Conservation (phyloP, 2,329 filamentous ascomycete species). For the Cadophora malorum region DNA sequence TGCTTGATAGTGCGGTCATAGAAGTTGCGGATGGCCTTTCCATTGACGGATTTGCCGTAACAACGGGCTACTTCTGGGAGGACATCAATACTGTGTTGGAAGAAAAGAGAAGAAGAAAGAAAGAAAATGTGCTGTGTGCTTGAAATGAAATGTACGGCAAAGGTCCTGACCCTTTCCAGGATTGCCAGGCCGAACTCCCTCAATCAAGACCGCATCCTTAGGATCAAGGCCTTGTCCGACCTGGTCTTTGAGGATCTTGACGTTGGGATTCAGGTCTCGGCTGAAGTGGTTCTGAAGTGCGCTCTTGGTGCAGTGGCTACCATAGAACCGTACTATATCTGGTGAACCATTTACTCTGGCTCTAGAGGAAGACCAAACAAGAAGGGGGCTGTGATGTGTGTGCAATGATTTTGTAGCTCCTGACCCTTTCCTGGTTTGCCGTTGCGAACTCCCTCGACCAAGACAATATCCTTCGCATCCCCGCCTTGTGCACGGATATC, state of each 20-base stretch:
- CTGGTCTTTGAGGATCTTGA: conserved; percentile 23
- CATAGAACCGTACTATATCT: conserved; percentile 28
- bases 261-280: conserved; percentile 25
- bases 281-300: conserved; percentile 17
- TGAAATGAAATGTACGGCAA: not conserved
- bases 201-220: conserved; percentile 22
- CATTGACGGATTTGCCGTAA: conserved; percentile 25
- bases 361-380: not conserved
- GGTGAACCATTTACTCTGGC: conserved; percentile 14
- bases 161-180: not conserved
- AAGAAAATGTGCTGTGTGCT: conserved; percentile 23
- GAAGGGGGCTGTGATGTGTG: conserved; percentile 17
- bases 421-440: conserved; percentile 23
- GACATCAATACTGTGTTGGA: conserved; percentile 25
- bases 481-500: conserved; percentile 7
- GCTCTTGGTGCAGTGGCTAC: conserved; percentile 24
- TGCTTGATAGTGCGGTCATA: conserved; percentile 24
- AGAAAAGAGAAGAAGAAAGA: not conserved
- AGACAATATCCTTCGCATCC: conserved; percentile 16
- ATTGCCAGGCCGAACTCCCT: conserved; percentile 19
- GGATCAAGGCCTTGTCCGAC: conserved; percentile 24
- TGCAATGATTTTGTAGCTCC: too few relatives aligned
- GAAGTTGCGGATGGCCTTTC: conserved; percentile 24
- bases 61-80: conserved; percentile 30
- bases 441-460: conserved; percentile 18